These are phyloP conservation scores for Penicillium paradoxum DNA, from an alignment of 495 filamentous ascomycete genomes.

Conservation along the genomic window DNA sequence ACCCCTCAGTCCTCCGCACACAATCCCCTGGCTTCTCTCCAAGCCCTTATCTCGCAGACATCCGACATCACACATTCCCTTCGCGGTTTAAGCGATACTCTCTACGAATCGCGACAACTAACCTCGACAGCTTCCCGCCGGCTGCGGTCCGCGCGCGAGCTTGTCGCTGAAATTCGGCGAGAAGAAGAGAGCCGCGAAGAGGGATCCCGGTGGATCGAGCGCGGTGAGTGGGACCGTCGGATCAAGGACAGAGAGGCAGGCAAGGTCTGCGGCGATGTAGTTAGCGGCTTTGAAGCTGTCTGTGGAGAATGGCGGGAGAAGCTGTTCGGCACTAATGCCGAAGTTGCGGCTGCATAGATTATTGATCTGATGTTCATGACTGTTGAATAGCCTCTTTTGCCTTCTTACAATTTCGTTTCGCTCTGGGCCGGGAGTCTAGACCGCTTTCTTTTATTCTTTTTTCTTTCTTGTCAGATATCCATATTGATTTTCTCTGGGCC, in stretches of 20 bases:
- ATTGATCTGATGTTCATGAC: slow-evolving; percentile 8
- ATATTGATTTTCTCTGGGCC: slow-evolving; percentile 7
- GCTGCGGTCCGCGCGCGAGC: slow-evolving; percentile 68
- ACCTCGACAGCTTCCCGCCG: slow-evolving; percentile 72
- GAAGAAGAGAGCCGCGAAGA: slow-evolving; percentile 79
- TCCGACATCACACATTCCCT: slow-evolving; percentile 74
- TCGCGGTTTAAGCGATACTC: slow-evolving; percentile 79
- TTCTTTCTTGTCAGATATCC: slow-evolving; percentile 25
- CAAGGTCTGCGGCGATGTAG: slow-evolving; percentile 73
- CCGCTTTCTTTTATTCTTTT: slow-evolving; percentile 11
- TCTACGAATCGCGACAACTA: slow-evolving; percentile 90
- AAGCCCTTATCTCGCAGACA: slow-evolving; percentile 54
- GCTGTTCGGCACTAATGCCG: slow-evolving; percentile 42
- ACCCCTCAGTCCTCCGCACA: slow-evolving; percentile 28
- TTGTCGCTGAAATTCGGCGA: slow-evolving; percentile 73
- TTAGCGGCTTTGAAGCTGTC: slow-evolving; percentile 85
- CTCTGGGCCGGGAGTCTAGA: slow-evolving; percentile 9
- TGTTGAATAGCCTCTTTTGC: not conserved
- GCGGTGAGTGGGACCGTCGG: slow-evolving; percentile 73
- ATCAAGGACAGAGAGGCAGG: slow-evolving; percentile 71
- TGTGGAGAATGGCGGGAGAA: slow-evolving; percentile 62
- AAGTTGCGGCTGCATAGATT: slow-evolving; percentile 34
- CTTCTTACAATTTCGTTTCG: not conserved
- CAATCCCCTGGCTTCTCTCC: slow-evolving; percentile 50
- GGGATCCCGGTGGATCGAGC: slow-evolving; percentile 72